These are phyloP conservation scores for Cicer arietinum DNA, from an alignment of 306 rosid species.

Conservation along the genomic window DNA sequence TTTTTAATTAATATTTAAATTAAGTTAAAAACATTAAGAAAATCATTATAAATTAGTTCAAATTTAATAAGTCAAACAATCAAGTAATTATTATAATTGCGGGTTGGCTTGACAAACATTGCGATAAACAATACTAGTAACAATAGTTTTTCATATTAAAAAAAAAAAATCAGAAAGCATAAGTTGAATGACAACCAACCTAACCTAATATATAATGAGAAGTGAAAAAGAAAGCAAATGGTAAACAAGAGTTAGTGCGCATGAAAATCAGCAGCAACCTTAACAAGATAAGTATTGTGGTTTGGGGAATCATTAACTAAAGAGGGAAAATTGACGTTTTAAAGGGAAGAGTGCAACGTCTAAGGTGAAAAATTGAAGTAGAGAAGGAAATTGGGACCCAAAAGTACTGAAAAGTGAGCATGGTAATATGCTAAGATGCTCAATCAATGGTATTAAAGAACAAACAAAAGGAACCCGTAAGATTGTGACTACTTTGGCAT, in stretches of 20 bases:
- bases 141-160: no score
- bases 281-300: slow-evolving; percentile 1
- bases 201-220: background rate
- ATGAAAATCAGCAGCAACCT: slow-evolving; percentile 5
- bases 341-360: background rate
- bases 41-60: no score
- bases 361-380: slow-evolving; percentile 4
- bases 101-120: no score
- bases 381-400: slow-evolving; percentile 5
- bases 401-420: slow-evolving; percentile 21
- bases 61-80: no score
- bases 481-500: slow-evolving; percentile 44
- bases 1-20: no score
- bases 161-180: no score
- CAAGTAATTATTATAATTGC: no score
- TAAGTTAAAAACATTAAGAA: no score
- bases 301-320: slow-evolving; percentile 15
- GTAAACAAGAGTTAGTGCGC: slow-evolving; percentile 24
- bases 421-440: slow-evolving; percentile 37
- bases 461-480: slow-evolving; percentile 38
- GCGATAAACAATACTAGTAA: no score
- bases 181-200: background rate
- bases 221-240: background rate
- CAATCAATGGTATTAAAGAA: slow-evolving; percentile 31
- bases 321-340: background rate